Conservation (phyloP, 805 yeast genomes). For the Jamesozyma gamospora region DNA sequence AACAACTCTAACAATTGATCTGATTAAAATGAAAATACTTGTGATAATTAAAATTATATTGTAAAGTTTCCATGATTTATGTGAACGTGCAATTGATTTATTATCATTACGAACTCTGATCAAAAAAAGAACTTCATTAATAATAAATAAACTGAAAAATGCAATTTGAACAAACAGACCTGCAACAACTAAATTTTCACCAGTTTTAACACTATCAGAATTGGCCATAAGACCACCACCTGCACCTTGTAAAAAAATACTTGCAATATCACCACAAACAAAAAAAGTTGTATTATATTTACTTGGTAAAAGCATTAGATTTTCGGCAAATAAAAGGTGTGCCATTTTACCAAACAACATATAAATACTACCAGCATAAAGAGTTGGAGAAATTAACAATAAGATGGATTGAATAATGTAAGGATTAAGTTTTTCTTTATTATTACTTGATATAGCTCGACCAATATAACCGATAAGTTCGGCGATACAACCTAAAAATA, state of each 20-base stretch:
- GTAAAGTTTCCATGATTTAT: constrained; percentile 9
- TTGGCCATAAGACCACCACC: constrained; percentile 27
- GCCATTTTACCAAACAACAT: constrained; percentile 26
- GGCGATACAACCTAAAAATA: constrained; percentile 18
- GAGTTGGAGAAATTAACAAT: constrained; percentile 26
- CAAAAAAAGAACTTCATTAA: constrained; percentile 12
- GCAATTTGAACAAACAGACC: constrained; percentile 28
- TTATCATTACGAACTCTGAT: constrained; percentile 3
- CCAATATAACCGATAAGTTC: constrained; percentile 24
- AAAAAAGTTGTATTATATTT: constrained; percentile 22
- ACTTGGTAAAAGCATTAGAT: constrained; percentile 15
- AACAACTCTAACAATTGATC: constrained; percentile 27
- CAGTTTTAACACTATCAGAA: constrained; percentile 6
- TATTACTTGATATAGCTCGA: constrained; percentile 12
- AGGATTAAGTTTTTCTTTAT: constrained; percentile 8
- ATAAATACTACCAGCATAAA: constrained; percentile 27
- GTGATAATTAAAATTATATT: constrained; percentile 8
- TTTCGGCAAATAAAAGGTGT: constrained; percentile 10
- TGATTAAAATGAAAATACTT: constrained; percentile 19
- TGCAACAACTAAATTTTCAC: constrained; percentile 19
- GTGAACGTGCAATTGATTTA: constrained; percentile 2
- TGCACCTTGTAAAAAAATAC: constrained; percentile 24
- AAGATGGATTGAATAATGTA: constrained; percentile 22
- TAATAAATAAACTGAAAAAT: constrained; percentile 24
- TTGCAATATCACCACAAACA: constrained; percentile 26